Evolutionary conservation across 208 protist genomes (phyloP).

Genomic region (Trypanosoma caninum): DNA sequence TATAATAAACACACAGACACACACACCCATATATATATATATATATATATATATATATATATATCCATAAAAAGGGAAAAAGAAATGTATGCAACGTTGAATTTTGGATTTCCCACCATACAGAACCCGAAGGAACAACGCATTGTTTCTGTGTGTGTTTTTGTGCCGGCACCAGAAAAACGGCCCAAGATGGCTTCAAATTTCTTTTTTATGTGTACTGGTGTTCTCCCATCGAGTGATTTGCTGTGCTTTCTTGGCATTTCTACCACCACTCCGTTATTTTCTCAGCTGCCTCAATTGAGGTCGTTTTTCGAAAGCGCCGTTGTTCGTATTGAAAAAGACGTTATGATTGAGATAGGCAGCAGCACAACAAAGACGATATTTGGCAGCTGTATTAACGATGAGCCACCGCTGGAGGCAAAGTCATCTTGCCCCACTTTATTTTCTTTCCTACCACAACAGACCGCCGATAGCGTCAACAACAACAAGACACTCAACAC

Average conservation of each 20-base stretch:
- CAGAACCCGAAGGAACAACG: constrained; percentile 6
- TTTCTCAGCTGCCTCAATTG: too few relatives aligned
- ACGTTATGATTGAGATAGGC: constrained; percentile 63
- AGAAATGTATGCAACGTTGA: constrained; percentile 49
- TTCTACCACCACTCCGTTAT: too few relatives aligned
- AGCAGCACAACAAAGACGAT: constrained; percentile 81
- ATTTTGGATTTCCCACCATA: constrained; percentile 63
- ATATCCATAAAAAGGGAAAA: not conserved
- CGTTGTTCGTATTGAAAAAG: constrained; percentile 63
- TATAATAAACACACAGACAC: too few relatives aligned
- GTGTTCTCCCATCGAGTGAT: constrained; percentile 42
- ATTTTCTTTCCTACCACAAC: not conserved
- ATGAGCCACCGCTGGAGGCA: constrained; percentile 29
- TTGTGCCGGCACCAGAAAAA: constrained; percentile 45
- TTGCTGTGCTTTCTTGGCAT: constrained; percentile 29
- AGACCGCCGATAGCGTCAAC: too few relatives aligned
- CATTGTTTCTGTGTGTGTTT: constrained; percentile 34
- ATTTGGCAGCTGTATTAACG: constrained; percentile 68
- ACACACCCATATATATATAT: constrained; percentile 6
- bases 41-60: not conserved
- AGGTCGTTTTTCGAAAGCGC: constrained; percentile 53
- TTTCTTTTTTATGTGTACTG: constrained; percentile 63
- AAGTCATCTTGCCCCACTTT: not conserved
- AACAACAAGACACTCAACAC: constrained; percentile 27
- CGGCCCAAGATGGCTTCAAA: constrained; percentile 60